Base-by-base conservation (phyloP, 2,329 filamentous ascomycete genomes). In the Sporothrix schenckii region DNA sequence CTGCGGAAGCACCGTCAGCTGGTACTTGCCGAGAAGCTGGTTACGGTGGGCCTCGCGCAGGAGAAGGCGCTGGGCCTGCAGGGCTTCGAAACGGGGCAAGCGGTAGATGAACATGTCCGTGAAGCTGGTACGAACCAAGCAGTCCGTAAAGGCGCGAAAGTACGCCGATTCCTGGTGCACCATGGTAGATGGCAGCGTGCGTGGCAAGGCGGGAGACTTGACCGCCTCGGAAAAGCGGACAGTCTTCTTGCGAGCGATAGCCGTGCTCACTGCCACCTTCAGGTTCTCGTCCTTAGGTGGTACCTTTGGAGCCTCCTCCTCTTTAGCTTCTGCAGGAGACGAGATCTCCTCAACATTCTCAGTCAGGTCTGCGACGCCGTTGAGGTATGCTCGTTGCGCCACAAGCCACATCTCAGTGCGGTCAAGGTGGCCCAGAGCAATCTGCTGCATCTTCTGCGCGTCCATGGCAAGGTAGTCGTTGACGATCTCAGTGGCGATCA, bases 381-480 rank as follows among this genome's bases (percentile, higher is more conserved):
- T 85, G 70, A 94, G 85, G 75, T 96, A 95, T 16, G 88, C 85
- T 70, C 89, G 89, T 79, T 98, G 94, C 9, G 93, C 91, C 75
- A 89, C 83, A 41, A 98, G 86, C 94, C 94, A 98, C 58, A 92
- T 80, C 76, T 92, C 90, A 4, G 94, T 98, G 73, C 93, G 89
- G 79, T 95, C 92, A 67, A 95, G 82, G 76, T 94, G 92, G n/a
- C 86, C 87, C 24, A 89, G 82, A 9, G 92, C 89, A 56, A 86
- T 85, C 74, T 91, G 84, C 76, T 91, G 86, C 73, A 97, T 87
- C 78, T 92, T 91, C 68, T 86, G 84, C 63, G 89, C 85, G 76
- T 97, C 97, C 72, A 88, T 85, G 70, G 92, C 87, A 73, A 93
- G 92, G 76, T 92, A 92, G 74, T 92, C 89, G 56, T 85, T 85